Percentiles rank a stretch among this genome's conserved stretches.
phyloP scores from a whole-genome alignment of 164 flowering plant species.

The Magnolia kwangsiensis region DNA sequence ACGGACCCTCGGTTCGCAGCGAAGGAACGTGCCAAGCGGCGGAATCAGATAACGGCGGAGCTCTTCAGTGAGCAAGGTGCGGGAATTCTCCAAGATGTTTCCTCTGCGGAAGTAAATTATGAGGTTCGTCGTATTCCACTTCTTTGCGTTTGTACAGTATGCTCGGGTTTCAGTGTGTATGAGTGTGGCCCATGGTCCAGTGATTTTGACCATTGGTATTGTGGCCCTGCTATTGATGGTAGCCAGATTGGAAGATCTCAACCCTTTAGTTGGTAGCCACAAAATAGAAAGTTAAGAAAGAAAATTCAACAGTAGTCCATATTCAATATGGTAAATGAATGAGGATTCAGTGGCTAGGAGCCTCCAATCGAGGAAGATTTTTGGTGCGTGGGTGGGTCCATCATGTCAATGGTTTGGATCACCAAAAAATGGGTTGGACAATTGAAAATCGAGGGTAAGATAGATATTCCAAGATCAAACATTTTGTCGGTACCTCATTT shows the following conservation, averaged over 20 bases:
- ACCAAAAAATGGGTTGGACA: neutral
- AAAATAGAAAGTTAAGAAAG: too few relatives aligned
- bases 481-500: neutral
- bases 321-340: too few relatives aligned
- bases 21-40: slow-evolving; percentile 60
- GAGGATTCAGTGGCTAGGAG: too few relatives aligned
- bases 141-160: neutral
- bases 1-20: slow-evolving; percentile 56
- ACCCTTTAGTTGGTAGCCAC: too few relatives aligned
- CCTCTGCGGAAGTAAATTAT: slow-evolving; percentile 61
- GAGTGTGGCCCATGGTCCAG: too few relatives aligned
- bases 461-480: neutral
- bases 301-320: too few relatives aligned
- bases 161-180: neutral
- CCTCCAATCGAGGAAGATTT: too few relatives aligned
- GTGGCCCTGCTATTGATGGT: too few relatives aligned
- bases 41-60: slow-evolving; percentile 42
- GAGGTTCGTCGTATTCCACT: slow-evolving; percentile 35
- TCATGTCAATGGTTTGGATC: neutral
- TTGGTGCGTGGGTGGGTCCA: too few relatives aligned
- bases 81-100: slow-evolving; percentile 30
- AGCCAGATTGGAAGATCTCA: too few relatives aligned
- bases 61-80: slow-evolving; percentile 39
- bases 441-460: neutral
- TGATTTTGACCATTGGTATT: too few relatives aligned